Conservation (phyloP, 1,139 yeast species). For the Geotrichum aggregatum region DNA sequence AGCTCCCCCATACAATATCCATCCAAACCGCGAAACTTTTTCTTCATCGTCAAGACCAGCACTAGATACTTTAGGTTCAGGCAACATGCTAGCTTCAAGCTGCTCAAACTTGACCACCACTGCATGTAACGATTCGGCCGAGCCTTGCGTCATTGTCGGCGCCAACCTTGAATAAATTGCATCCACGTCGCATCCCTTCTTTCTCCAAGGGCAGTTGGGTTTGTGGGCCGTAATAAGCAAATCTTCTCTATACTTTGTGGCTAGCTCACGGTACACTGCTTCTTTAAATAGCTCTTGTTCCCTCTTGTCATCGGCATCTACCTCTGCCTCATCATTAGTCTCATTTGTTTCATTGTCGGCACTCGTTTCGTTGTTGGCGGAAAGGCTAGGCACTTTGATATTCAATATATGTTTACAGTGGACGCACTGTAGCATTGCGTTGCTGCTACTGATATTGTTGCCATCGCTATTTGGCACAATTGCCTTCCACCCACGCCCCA, state of each 20-base stretch:
- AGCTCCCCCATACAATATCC: background rate
- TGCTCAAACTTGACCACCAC: background rate
- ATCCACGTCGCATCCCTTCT: background rate
- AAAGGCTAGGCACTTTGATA: background rate
- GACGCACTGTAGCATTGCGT: conserved; percentile 3
- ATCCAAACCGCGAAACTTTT: too few species aligned
- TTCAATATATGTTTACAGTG: background rate
- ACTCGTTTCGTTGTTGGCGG: background rate
- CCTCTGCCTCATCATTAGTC: background rate
- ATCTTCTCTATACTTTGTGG: background rate
- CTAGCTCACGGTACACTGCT: background rate
- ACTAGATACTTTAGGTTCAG: too few species aligned
- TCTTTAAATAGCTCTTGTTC: background rate
- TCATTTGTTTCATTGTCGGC: too few species aligned
- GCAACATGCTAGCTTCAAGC: background rate
- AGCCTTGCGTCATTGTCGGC: background rate
- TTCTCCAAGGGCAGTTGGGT: conserved; percentile 3
- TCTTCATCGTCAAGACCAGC: too few species aligned
- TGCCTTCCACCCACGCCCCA: conserved; percentile 3
- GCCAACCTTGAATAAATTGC: background rate
- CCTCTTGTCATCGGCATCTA: background rate
- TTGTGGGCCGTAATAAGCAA: background rate
- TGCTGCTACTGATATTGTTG: background rate
- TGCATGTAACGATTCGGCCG: too few species aligned
- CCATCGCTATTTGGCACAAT: background rate